These are phyloP conservation scores for Irpex sp. DNA, from an alignment of 1,284 basidiomycete species.

Conservation along the genomic window DNA sequence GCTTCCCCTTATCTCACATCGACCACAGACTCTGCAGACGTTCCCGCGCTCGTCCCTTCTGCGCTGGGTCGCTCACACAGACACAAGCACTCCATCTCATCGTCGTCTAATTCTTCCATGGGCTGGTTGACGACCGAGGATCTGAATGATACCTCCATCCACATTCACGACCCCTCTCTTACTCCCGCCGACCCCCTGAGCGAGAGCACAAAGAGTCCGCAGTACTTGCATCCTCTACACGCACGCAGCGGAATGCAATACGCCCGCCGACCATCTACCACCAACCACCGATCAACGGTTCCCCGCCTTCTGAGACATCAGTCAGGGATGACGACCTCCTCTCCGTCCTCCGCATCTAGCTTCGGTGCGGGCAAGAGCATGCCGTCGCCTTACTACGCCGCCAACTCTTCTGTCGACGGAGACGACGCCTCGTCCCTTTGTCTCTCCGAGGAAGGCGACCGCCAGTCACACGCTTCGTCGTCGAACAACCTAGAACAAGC, in stretches of 20 bases:
- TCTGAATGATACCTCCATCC: not conserved
- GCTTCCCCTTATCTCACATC: conserved; percentile 62
- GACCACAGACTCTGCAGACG: conserved; percentile 33
- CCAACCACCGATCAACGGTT: conserved; percentile 62
- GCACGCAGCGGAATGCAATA: conserved; percentile 30
- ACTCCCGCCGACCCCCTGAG: conserved; percentile 3
- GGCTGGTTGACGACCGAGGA: conserved; percentile 47
- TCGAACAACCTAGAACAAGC: not conserved
- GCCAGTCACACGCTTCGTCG: conserved; percentile 33
- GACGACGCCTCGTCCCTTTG: conserved; percentile 35
- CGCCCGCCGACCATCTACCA: conserved; percentile 65
- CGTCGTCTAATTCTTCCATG: conserved; percentile 42
- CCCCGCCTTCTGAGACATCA: conserved; percentile 53
- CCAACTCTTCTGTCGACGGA: conserved; percentile 11
- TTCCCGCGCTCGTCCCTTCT: conserved; percentile 35
- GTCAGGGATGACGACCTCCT: conserved; percentile 35
- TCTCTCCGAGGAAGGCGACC: conserved; percentile 28
- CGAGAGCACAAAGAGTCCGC: conserved; percentile 26
- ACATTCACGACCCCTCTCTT: not conserved
- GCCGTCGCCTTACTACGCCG: conserved; percentile 32
- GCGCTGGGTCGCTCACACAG: conserved; percentile 37
- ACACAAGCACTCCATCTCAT: conserved; percentile 15
- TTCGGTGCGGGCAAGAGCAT: conserved; percentile 42
- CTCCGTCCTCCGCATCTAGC: conserved; percentile 21
- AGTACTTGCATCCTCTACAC: not conserved